Evolutionary conservation across 1,139 yeast genomes (phyloP).

Genomic region (Saccharomyces pastorianus): DNA sequence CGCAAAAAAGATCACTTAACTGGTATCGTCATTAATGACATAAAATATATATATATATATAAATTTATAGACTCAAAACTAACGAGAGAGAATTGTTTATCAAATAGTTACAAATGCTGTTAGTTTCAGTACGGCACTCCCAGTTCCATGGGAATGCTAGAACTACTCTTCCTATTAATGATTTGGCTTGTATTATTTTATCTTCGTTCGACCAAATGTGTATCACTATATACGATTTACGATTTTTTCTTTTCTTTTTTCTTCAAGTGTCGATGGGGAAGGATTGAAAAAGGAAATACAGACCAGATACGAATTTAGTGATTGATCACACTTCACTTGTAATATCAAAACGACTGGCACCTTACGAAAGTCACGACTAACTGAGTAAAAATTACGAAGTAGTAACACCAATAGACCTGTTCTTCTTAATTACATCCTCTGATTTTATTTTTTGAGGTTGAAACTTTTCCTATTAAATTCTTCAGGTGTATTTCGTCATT

Average conservation of each 20-base stretch:
- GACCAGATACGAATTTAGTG: background rate
- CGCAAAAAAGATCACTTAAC: too few species aligned
- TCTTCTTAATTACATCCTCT: background rate
- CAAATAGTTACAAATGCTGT: too few species aligned
- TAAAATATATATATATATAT: too few species aligned
- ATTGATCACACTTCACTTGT: background rate
- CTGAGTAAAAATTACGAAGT: too few species aligned
- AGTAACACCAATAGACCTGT: background rate
- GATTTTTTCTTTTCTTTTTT: background rate
- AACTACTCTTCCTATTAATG: background rate
- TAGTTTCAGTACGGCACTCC: too few species aligned
- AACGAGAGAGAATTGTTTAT: too few species aligned
- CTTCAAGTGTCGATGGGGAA: conserved; percentile 1
- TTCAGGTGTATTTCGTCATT: background rate
- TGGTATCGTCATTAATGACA: too few species aligned
- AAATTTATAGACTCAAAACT: too few species aligned
- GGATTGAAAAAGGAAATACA: background rate
- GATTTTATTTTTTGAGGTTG: background rate
- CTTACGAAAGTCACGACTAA: background rate
- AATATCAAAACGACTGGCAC: background rate
- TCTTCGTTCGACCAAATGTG: too few species aligned
- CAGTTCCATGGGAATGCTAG: too few species aligned
- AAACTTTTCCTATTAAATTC: background rate
- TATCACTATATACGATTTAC: too few species aligned
- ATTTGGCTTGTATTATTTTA: background rate